Base-by-base conservation (phyloP, 139 green algal species). In the Picochlorum sp. region DNA sequence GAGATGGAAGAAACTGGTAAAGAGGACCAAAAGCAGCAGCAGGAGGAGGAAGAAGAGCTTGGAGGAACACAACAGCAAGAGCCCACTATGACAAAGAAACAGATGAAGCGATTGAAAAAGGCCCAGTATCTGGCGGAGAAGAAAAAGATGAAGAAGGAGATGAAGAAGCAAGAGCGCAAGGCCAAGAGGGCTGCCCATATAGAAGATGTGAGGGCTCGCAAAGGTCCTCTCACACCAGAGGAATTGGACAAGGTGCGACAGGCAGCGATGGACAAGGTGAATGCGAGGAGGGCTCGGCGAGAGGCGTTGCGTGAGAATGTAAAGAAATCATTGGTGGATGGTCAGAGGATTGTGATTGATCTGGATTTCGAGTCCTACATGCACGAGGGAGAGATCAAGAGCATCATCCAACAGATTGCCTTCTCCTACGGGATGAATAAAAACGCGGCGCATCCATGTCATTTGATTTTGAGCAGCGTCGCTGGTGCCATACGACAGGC, bases 331-430 rank as follows among this genome's bases (percentile, higher is more conserved):
- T 50, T 80, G 41, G 34, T 58, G 32, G 50, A 56, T 16, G 59
- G 72, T 14, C 80, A 89, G 66, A 61, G 71, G 45, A 56, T 93
- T 3, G 65, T 88, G 6, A 75, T 94, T 9, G 87, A 94, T 61
- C 65, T 92, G 11, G 84, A 84, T 47, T 94, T 89, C 66, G 70
- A 71, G 16, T 49, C 77, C 7, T 47, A 76, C 20, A 95, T 95
- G 87, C 75, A 51, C 11, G 64, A 80, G 2, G 34, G 15, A 7
- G 84, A 92, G 70, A 46, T 81, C 4, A 73, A 69, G 26, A 80
- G 71, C 67, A 70, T 94, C 7, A 62, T 41, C 23, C 65, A 87
- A 64, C 87, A 95, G 78, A 66, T 95, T 37, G 44, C 11, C 16
- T 89, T 85, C 73, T 75, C 56, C 56, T 91, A 92, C 64, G 68